phyloP scores from a whole-genome alignment of 306 rosid genomes.

The Fagus sylvatica region DNA sequence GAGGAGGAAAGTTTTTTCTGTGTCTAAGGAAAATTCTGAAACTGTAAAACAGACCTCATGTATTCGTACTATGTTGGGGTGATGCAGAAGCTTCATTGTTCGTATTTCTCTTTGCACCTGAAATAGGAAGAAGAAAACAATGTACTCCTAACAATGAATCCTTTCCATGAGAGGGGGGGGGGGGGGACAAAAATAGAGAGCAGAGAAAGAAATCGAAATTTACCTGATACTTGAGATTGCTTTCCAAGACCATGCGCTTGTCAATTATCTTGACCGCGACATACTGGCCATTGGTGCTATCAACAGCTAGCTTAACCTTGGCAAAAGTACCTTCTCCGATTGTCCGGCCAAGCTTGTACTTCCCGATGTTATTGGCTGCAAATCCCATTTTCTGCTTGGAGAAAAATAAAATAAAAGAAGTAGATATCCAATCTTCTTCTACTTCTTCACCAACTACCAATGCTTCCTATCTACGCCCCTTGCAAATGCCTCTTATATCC shows the following conservation, averaged over 20 bases:
- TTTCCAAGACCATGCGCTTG: conserved; percentile 65
- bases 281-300: conserved; percentile 41
- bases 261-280: conserved; percentile 76
- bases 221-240: conserved; percentile 67
- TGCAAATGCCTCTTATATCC: background rate
- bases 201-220: conserved; percentile 10
- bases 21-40: background rate
- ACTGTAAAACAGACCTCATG: conserved; percentile 49
- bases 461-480: background rate
- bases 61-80: conserved; percentile 72
- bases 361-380: conserved; percentile 45
- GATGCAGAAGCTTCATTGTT: conserved; percentile 76
- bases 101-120: conserved; percentile 86
- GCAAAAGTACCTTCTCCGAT: conserved; percentile 85
- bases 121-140: conserved; percentile 20
- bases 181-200: background rate
- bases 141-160: background rate
- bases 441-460: background rate
- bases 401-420: background rate
- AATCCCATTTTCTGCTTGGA: conserved; percentile 44
- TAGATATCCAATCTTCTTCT: background rate
- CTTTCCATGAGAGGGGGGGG: background rate
- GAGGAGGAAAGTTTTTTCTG: background rate
- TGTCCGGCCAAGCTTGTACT: conserved; percentile 58
- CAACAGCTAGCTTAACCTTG: conserved; percentile 67